Percentiles rank a stretch among this genome's conserved stretches.
phyloP scores from a whole-genome alignment of 2,329 filamentous ascomycete genomes.

The Grosmannia clavigera region DNA sequence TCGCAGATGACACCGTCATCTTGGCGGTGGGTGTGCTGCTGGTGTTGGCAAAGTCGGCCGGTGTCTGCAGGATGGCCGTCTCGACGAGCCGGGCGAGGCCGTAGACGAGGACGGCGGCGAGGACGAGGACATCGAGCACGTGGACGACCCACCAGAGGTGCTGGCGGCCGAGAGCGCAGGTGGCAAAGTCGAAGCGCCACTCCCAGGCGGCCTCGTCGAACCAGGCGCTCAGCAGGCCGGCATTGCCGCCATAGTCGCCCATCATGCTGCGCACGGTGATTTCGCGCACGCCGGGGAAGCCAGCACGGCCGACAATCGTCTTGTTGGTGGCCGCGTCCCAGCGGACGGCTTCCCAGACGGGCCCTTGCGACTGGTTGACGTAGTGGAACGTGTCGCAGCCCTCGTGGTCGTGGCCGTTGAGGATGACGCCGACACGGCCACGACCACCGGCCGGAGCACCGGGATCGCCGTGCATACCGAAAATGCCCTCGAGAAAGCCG shows the following conservation, averaged over 20 bases:
- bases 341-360: conserved; percentile 35
- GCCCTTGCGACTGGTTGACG: conserved; percentile 47
- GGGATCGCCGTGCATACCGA: conserved; percentile 57
- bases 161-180: conserved; percentile 71
- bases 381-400: conserved; percentile 87
- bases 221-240: conserved; percentile 79
- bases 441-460: conserved; percentile 46
- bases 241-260: conserved; percentile 89
- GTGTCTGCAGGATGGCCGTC: not conserved
- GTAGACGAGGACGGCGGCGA: conserved; percentile 17
- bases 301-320: conserved; percentile 27
- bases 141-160: conserved; percentile 93
- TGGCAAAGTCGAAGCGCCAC: conserved; percentile 73
- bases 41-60: not conserved
- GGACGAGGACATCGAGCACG: conserved; percentile 48
- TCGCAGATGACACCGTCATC: not conserved
- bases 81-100: not conserved
- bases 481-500: conserved; percentile 73
- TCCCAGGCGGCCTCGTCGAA: conserved; percentile 61
- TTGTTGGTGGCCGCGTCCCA: conserved; percentile 35
- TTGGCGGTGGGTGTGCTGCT: not conserved
- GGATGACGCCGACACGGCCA: conserved; percentile 63
- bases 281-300: conserved; percentile 60
- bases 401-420: conserved; percentile 92
- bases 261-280: conserved; percentile 97